Evolutionary conservation across 768 basidiomycete genomes (phyloP).

Genomic region (Lactarius deliciosus): DNA sequence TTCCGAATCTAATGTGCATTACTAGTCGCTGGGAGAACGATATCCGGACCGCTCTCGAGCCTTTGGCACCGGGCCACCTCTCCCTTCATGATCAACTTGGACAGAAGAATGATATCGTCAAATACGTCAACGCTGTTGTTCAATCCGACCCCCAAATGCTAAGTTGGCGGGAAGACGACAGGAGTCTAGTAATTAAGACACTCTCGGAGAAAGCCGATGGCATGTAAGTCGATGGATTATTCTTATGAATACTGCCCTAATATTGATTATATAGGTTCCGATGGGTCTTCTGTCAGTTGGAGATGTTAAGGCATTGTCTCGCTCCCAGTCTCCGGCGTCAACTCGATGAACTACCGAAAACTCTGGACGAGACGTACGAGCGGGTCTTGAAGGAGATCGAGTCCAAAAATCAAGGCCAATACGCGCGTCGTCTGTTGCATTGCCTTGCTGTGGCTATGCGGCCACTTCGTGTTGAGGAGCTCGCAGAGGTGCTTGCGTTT

Average conservation of each 20-base stretch:
- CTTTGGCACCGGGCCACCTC: neutral
- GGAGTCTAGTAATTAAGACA: neutral
- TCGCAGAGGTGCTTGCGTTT: neutral
- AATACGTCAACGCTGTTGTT: neutral
- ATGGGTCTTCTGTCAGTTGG: neutral
- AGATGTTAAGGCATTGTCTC: neutral
- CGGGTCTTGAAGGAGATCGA: neutral
- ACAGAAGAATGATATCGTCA: neutral
- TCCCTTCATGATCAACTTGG: neutral
- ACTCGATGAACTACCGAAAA: neutral
- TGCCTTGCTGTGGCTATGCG: neutral
- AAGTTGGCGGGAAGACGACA: neutral
- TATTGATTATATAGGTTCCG: neutral
- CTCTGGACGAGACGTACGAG: neutral
- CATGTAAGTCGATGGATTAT: neutral
- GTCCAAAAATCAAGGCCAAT: neutral
- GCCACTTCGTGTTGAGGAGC: neutral
- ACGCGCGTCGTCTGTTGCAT: neutral
- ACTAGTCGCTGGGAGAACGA: neutral
- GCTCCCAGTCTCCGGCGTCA: neutral
- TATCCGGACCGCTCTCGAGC: neutral
- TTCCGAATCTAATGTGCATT: neutral
- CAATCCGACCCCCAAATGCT: neutral
- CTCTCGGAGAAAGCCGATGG: neutral
- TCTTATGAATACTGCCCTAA: neutral